Base-by-base conservation (phyloP, 2,329 filamentous ascomycete species). In the Dendryphion nanum region DNA sequence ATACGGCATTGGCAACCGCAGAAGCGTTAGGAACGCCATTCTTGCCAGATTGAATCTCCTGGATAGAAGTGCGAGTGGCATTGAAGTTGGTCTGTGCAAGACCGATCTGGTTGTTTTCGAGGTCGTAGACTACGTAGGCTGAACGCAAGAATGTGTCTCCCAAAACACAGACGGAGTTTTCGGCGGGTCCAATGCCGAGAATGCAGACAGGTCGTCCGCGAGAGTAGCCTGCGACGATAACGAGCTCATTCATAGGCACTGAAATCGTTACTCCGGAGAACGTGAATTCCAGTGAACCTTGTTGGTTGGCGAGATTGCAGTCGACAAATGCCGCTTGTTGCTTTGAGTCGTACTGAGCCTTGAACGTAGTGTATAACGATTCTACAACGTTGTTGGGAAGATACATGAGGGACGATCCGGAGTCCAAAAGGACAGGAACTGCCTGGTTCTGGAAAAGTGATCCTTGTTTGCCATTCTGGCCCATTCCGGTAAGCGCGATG, bases 391-490 rank as follows among this genome's bases (percentile, higher is more conserved):
- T 72, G 41, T 78, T 71, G 1, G 86, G 86, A 1, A 89, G 68
- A 55, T 86, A 86, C 48, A 76, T 83, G 43, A 87, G 70, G 3
- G 82, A 86, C n/a, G 82, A 85, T 24, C 86, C 86, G 1, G 83
- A 86, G 64, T 90, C 86, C 23, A 90, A 75, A 4, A 89, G 74
- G 3, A 81, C 83, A 4, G 78, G 67, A n/a, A 68, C 59, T 18
- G 61, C 59, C 36, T 70, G 52, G 40, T 71, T 60, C 37, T 55
- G 55, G 40, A 68, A 71, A 38, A 77, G 55, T 8, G 68, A 69
- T 19, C 66, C 63, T 8, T 61, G 62, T 15, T 70, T 57, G 23
- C 68, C 67, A 39, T 69, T 69, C 13, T 59, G 50, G 13, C 70
- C 69, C 40, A 76, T 54, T 4, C 61, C 69, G 4, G 74, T 77